Percentiles rank a stretch among this genome's conserved stretches.
phyloP scores from a whole-genome alignment of 2,329 filamentous ascomycete species.

The Diaporthe citriasiana region DNA sequence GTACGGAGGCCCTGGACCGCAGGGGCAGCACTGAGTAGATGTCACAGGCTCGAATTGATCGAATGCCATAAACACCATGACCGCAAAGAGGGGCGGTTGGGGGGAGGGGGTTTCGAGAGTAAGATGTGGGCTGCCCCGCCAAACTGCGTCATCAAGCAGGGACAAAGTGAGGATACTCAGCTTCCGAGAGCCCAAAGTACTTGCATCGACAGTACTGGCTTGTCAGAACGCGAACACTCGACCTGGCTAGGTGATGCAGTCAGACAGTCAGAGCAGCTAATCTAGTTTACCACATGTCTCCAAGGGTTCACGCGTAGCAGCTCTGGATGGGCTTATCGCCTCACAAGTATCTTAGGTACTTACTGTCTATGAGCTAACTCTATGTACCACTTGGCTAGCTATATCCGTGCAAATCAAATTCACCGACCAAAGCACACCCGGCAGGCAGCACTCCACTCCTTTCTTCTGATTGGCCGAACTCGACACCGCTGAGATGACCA shows the following conservation, averaged over 20 bases:
- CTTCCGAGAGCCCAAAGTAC: not conserved
- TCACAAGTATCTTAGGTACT: not conserved
- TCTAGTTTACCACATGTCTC: not conserved
- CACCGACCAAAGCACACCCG: not conserved
- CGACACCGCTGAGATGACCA: not conserved
- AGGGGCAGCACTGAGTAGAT: conserved; percentile 8
- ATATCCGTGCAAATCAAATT: not conserved
- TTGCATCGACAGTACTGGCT: not conserved
- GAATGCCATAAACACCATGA: conserved; percentile 29
- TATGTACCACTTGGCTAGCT: not conserved
- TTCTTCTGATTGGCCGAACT: conserved; percentile 1
- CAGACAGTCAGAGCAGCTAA: not conserved
- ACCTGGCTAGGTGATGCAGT: not conserved
- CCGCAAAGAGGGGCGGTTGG: conserved; percentile 29
- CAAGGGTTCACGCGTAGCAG: not conserved
- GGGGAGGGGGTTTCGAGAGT: conserved; percentile 22
- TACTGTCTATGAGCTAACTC: not conserved
- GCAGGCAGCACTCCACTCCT: not conserved
- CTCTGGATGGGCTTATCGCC: conserved; percentile 2
- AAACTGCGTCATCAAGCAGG: conserved; percentile 29
- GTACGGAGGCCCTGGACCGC: conserved; percentile 15
- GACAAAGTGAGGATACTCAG: not conserved
- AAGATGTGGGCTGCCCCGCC: conserved; percentile 35
- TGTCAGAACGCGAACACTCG: not conserved
- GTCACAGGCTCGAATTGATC: conserved; percentile 9